A percentile compares a stretch with the other conserved stretches of the same genome.
These are phyloP conservation scores for Aureobasidium sp. DNA, from an alignment of 2,329 filamentous ascomycete genomes.

Conservation along the genomic window DNA sequence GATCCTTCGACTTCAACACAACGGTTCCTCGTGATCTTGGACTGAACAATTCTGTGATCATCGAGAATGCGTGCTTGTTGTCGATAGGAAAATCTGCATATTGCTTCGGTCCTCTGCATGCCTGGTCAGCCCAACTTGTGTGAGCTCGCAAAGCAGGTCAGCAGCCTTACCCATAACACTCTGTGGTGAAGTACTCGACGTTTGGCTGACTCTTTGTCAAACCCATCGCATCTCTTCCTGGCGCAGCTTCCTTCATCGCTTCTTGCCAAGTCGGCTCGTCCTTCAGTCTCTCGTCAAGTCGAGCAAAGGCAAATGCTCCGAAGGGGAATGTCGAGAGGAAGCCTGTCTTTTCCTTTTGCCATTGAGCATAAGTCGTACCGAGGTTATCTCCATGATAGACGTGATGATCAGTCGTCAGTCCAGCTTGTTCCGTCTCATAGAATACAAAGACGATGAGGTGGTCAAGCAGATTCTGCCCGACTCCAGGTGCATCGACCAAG, in stretches of 20 bases:
- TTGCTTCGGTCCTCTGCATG: conserved; percentile 5
- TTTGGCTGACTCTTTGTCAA: conserved; percentile 52
- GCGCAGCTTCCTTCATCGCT: conserved; percentile 37
- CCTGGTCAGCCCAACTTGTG: neutral
- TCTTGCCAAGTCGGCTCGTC: conserved; percentile 50
- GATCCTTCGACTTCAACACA: conserved; percentile 40
- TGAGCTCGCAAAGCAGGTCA: neutral
- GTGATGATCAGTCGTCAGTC: conserved; percentile 49
- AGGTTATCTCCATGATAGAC: conserved; percentile 48
- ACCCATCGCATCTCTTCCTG: conserved; percentile 57
- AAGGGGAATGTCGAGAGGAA: conserved; percentile 57
- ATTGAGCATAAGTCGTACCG: conserved; percentile 50
- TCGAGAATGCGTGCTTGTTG: conserved; percentile 41
- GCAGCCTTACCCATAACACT: conserved; percentile 20
- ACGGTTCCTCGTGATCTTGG: conserved; percentile 50
- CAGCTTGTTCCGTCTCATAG: conserved; percentile 42
- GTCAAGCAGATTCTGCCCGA: conserved; percentile 39
- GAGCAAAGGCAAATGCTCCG: conserved; percentile 54
- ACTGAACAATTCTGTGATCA: conserved; percentile 36
- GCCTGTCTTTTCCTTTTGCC: conserved; percentile 52
- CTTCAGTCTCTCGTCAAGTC: conserved; percentile 53
- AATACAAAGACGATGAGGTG: conserved; percentile 16
- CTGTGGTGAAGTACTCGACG: conserved; percentile 55
- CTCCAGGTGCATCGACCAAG: conserved; percentile 42
- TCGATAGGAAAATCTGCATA: conserved; percentile 4